phyloP scores from a whole-genome alignment of 1,284 basidiomycete genomes.

The Ceratobasidium sp. region DNA sequence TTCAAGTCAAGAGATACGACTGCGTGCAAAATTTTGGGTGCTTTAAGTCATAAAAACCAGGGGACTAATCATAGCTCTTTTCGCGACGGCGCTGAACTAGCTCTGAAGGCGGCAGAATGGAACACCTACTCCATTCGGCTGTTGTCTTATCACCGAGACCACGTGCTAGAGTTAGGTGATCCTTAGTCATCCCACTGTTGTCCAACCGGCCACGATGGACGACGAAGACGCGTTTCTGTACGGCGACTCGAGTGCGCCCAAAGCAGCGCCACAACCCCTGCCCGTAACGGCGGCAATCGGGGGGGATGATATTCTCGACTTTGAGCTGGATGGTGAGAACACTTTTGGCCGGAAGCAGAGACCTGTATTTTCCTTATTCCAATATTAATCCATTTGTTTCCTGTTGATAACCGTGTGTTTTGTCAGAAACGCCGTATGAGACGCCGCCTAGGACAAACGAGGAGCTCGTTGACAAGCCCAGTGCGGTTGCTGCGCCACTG shows the following conservation, averaged over 20 bases:
- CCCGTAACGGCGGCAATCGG: neutral
- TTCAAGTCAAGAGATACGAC: too few species aligned
- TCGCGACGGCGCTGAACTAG: too few species aligned
- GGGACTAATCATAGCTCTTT: too few species aligned
- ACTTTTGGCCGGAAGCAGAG: constrained; percentile 26
- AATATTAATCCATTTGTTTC: constrained; percentile 34
- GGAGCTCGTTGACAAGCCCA: neutral
- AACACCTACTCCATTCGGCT: too few species aligned
- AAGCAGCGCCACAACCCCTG: neutral
- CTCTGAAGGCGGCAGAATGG: too few species aligned
- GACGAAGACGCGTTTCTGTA: constrained; percentile 43
- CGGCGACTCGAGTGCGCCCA: constrained; percentile 37
- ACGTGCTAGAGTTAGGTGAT: constrained; percentile 12
- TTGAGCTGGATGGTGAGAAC: constrained; percentile 38
- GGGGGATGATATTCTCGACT: constrained; percentile 26
- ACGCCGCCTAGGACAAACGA: constrained; percentile 33
- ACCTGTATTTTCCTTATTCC: constrained; percentile 35
- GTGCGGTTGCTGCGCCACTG: neutral
- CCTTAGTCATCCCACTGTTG: constrained; percentile 20
- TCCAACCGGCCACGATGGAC: constrained; percentile 36
- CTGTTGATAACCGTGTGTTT: constrained; percentile 27
- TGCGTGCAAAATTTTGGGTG: too few species aligned
- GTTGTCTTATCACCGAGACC: neutral
- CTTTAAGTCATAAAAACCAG: too few species aligned
- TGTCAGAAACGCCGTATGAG: constrained; percentile 35